Evolutionary conservation across 2,329 filamentous ascomycete genomes (phyloP), one percentile per base, ranked within the genome.

Genomic region (Colletotrichum sp.): DNA sequence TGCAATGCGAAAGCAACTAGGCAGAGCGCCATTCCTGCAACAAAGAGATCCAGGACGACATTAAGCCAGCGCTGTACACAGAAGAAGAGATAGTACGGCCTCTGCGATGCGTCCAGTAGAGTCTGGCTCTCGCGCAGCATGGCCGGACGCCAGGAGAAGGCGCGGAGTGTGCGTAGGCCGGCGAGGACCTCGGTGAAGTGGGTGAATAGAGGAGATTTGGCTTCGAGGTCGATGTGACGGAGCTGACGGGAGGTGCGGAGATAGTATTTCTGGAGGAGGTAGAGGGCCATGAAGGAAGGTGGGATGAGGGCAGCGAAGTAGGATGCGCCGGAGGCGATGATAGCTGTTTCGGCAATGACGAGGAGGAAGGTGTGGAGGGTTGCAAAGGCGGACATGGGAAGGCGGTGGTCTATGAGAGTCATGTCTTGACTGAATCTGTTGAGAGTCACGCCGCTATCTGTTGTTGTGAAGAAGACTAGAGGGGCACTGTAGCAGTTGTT

Each of bases 161-260:
- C 86, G 10, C 89, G 87, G 55, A 91, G 86, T 1, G 87, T 90
- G 0, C 83, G 78, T 0, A 91, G 76, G 0, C 89, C 89, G 6
- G 83, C 81, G 0, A 90, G 79, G 1, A 87, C 87, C 77, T 91
- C 90, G 5, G 85, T 83, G 76, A 90, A 90, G 57, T 90, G 87
- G 1, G 88, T 87, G 78, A 88, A 90, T 1, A 91, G 82, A 1
- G 88, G 87, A 1, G 86, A 85, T 73, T 88, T 87, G 28, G 85
- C 83, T 79, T 91, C 89, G 1, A 91, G 83, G 78, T 92, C 90
- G 9, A 91, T 82, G 32, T 90, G 85, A 66, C 90, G 86, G 8
- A 91, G 81, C 72, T 91, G 90, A 6, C 89, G 88, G 0, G 89
- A 91, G 2, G 90, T 91, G 8, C 88, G 84, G n/a, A 91, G 84